phyloP scores from a whole-genome alignment of 2,329 filamentous ascomycete genomes.

The Xylariaceae sp. region DNA sequence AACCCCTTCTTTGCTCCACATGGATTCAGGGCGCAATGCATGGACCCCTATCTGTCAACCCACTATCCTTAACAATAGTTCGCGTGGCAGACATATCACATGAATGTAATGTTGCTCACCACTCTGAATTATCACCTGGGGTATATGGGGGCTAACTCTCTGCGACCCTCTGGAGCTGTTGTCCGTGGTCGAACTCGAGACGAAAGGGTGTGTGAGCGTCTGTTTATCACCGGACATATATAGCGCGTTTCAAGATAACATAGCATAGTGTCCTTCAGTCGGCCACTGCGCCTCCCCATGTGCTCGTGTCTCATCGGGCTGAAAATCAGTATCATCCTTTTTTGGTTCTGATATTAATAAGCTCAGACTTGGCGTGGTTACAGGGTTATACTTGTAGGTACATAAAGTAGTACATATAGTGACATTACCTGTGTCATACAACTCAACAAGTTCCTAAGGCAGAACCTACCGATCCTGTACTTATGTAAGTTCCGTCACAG shows the following conservation, averaged over 20 bases:
- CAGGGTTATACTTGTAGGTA: too few species aligned
- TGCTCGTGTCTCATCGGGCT: slow-evolving; percentile 14
- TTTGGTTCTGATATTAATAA: background rate
- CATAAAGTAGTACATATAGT: too few species aligned
- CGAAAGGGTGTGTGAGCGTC: slow-evolving; percentile 15
- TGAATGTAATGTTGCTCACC: slow-evolving; percentile 7
- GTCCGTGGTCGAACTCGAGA: slow-evolving; percentile 16
- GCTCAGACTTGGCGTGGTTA: too few species aligned
- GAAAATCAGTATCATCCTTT: background rate
- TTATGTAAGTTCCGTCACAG: too few species aligned
- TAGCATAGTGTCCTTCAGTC: slow-evolving; percentile 11
- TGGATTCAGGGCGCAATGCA: too few species aligned
- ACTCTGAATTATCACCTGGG: slow-evolving; percentile 17
- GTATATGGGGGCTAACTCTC: slow-evolving; percentile 20
- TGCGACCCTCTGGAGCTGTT: slow-evolving; percentile 18
- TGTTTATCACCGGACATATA: too few species aligned
- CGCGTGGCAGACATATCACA: slow-evolving; percentile 16
- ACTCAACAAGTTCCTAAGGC: too few species aligned
- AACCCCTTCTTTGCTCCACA: too few species aligned
- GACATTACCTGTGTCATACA: too few species aligned
- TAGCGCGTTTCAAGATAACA: too few species aligned
- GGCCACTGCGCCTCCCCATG: slow-evolving; percentile 17
- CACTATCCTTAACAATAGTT: slow-evolving; percentile 20
- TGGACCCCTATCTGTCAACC: slow-evolving; percentile 4
- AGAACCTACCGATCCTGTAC: too few species aligned